Percentiles rank a stretch among this genome's conserved stretches.
Conservation (phyloP, 2,329 filamentous ascomycete species). For the Colletotrichum sp. region DNA sequence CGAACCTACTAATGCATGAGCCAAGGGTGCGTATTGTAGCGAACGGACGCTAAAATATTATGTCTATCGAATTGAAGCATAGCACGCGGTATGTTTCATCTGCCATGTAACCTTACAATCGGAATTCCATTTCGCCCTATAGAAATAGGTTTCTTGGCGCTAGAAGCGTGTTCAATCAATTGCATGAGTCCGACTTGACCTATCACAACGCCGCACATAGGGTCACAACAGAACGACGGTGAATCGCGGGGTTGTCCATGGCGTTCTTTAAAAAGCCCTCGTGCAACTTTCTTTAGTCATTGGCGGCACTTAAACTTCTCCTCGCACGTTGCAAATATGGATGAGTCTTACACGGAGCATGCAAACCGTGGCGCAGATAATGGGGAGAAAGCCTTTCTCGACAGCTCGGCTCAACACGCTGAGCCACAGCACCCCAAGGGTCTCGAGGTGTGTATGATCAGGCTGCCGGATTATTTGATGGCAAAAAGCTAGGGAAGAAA, state of each 20-base stretch:
- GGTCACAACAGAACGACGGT: neutral
- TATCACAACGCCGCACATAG: neutral
- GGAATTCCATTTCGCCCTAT: neutral
- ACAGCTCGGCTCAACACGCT: neutral
- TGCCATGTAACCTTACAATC: neutral
- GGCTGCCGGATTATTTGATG: neutral
- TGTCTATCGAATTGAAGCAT: neutral
- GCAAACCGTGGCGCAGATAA: neutral
- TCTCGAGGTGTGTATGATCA: neutral
- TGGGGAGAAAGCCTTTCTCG: neutral
- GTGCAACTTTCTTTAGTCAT: neutral
- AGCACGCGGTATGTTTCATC: neutral
- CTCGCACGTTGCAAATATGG: neutral
- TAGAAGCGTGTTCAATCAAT: neutral
- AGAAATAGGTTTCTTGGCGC: neutral
- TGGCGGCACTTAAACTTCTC: neutral
- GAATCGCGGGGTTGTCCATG: neutral
- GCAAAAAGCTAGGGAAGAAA: neutral
- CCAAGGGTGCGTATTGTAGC: neutral
- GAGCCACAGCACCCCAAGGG: neutral
- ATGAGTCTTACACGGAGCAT: neutral
- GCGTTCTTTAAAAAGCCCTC: neutral
- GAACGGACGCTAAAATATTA: neutral
- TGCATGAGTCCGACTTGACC: neutral
- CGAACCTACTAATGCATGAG: neutral